These are phyloP conservation scores for Huntiella decipiens DNA, from an alignment of 2,329 filamentous ascomycete genomes.

Conservation along the genomic window DNA sequence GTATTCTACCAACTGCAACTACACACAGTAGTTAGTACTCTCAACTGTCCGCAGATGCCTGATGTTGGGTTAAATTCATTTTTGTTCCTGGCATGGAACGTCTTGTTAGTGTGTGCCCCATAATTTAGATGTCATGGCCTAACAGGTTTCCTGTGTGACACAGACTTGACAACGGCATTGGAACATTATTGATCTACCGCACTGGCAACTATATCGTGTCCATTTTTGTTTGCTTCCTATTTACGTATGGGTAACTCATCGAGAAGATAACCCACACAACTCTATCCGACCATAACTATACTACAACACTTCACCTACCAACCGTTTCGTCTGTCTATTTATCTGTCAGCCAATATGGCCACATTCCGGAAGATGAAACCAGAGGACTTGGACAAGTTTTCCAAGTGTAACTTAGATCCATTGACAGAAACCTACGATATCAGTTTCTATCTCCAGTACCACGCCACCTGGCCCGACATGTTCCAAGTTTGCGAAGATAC, in stretches of 20 bases:
- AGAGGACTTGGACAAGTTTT: slow-evolving; percentile 71
- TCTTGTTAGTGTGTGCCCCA: too few species aligned
- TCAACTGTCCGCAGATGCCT: too few species aligned
- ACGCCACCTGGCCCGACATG: slow-evolving; percentile 85
- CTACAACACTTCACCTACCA: background rate
- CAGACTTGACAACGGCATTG: too few species aligned
- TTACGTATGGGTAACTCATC: background rate
- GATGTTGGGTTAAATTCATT: too few species aligned
- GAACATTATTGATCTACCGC: too few species aligned
- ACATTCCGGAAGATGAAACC: slow-evolving; percentile 73
- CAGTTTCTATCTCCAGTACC: slow-evolving; percentile 87
- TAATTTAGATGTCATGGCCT: too few species aligned
- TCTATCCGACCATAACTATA: background rate
- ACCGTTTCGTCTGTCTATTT: background rate
- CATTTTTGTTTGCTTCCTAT: background rate
- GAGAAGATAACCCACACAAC: background rate
- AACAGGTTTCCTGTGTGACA: too few species aligned
- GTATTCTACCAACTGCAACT: too few species aligned
- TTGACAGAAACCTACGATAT: slow-evolving; percentile 97
- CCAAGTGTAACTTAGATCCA: slow-evolving; percentile 86
- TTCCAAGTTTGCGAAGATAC: slow-evolving; percentile 83
- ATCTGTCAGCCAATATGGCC: slow-evolving; percentile 36
- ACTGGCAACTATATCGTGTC: too few species aligned
- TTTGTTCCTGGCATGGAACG: too few species aligned
- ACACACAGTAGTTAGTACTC: too few species aligned